Conservation (phyloP, 2,329 filamentous ascomycete species). For the Fusarium sp. region DNA sequence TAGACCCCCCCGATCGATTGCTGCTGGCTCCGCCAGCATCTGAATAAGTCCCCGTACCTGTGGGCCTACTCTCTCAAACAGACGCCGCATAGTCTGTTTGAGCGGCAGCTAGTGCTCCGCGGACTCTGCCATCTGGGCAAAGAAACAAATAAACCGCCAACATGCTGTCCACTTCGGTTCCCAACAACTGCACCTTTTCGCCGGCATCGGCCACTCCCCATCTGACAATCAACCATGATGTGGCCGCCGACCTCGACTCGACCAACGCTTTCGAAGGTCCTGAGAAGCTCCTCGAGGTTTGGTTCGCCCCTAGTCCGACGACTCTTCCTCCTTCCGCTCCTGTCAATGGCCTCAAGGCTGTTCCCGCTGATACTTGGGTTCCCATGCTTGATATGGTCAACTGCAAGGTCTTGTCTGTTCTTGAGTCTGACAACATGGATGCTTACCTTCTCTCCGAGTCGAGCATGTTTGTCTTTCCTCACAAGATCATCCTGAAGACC, state of each 20-base stretch:
- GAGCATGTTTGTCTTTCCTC: conserved; percentile 99
- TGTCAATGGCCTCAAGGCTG: conserved; percentile 85
- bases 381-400: conserved; percentile 98
- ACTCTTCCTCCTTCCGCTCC: conserved; percentile 78
- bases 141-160: conserved; percentile 38
- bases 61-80: conserved; percentile 99
- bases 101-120: conserved; percentile 97
- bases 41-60: conserved; percentile 71
- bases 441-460: conserved; percentile 98
- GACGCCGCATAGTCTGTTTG: conserved; percentile 96
- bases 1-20: conserved; percentile 65
- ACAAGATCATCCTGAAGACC: conserved; percentile 99
- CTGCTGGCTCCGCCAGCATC: conserved; percentile 92
- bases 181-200: conserved; percentile 85
- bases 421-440: conserved; percentile 93
- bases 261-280: conserved; percentile 98
- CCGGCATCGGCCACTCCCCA: conserved; percentile 87
- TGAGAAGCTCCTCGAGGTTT: conserved; percentile 98
- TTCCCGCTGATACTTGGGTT: conserved; percentile 89
- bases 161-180: conserved; percentile 88
- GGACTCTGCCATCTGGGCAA: conserved; percentile 64
- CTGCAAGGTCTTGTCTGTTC: conserved; percentile 95
- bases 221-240: conserved; percentile 96
- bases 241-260: conserved; percentile 92
- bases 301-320: conserved; percentile 87